Base-by-base conservation (phyloP, 805 yeast species). In the Wickerhamomyces rabaulensis region DNA sequence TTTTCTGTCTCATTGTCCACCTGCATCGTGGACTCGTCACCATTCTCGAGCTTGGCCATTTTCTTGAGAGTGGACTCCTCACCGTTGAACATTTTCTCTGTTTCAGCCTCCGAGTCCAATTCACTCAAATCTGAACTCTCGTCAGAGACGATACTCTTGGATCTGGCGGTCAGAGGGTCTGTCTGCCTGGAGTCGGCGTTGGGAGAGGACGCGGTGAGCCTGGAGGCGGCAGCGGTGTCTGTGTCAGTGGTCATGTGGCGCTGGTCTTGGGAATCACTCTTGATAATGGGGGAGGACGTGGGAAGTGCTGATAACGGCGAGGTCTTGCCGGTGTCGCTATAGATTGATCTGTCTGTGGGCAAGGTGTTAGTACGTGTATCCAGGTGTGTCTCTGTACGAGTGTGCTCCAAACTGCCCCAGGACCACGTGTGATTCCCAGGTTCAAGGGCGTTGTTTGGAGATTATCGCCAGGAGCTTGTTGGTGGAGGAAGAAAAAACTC, bases 41-140 rank as follows among this genome's bases (percentile, higher is more conserved):
- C 57, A 22, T 56, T 47, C 43, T 42, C 27, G 36, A 25, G 19
- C 48, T 44, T 57, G 36, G 76, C 76, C 52, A 73, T 60, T 46
- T 64, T 73, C 23, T 73, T 67, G 50, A 75, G 64, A 56, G 69
- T 63, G 9, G 76, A 69, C 39, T 54, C 57, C 50, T 48, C 55
- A 48, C 67, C 61, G 51, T 66, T 60, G 39, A 80, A 92, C 87
- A 89, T 80, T 56, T 79, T 84, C 60, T 90, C 97, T 0, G 97
- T 90, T 62, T 90, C 97, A 16, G 94, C 96, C 65, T 90, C 97
- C 15, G 94, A 84, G 54, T 81, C 81, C 47, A 78, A 71, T 45
- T 79, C 84, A 41, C 78, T 80, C 51, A 79, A 63, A 46, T 79
- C 86, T 37, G 73, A 68, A 16, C 60, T 53, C 38, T 53, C 59